Base-by-base conservation (phyloP, 352 stramenopile genomes). In the Phytophthora palmivora region DNA sequence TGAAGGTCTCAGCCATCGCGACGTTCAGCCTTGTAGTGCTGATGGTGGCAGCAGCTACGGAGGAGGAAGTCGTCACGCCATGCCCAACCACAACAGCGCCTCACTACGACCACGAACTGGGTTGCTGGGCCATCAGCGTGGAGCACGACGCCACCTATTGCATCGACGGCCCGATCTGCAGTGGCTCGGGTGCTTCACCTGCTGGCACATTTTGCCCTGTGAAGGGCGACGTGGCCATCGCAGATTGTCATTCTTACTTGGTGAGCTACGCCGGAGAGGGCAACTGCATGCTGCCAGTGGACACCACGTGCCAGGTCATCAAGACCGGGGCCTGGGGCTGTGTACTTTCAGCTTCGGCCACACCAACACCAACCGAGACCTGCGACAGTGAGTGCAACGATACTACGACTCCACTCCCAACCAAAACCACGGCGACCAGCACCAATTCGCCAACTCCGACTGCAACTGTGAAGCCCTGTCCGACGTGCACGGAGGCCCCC, bases 261-360 rank as follows among this genome's bases (percentile, higher is more conserved):
- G 63, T 55, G 53, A 89, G 79, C 63, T 89, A 81, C 43, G 46
- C 32, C 1, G 70, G 79, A 15, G 57, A 28, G 18, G 64, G 64
- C 36, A 72, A 72, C 44, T 92, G 81, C 38, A 56, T 87, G 6
- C 60, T 78, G 4, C 77, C 77, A 11, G 70, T 76, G 15, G 76
- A 89, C 33, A 71, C 80, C 5, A 65, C 67, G 12, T 89, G 78
- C 46, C 36, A 75, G 38, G 81, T 76, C 47, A 84, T 88, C 61
- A 76, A 82, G 53, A 86, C 74, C 2, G 79, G 82, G 14, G 79
- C 74, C 1, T 87, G 76, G 78, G 79, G 77, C 8, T 89, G 82
- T 38, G 78, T 85, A 26, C 48, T 73, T 15, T 79, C 67, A 38
- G 44, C 43, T 16, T 46, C 52, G 4, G 19, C 58, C 22, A 77